Percentiles rank a stretch among this genome's conserved stretches.
Conservation (phyloP, 441 rosid species). For the Raphanus hybrid region DNA sequence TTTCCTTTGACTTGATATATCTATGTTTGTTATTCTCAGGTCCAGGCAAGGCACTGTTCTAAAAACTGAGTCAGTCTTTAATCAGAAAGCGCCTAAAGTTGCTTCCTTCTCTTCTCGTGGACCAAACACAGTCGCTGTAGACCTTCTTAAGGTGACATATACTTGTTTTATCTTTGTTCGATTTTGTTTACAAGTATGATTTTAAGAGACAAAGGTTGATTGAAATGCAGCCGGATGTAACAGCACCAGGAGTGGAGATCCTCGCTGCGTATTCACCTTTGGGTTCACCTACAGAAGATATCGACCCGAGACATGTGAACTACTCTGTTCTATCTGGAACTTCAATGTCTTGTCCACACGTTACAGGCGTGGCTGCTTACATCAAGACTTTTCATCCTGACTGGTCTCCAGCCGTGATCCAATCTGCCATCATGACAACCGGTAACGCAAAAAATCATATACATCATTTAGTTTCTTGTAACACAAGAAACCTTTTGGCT, state of each 20-base stretch:
- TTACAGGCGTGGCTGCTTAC: slow-evolving; percentile 54
- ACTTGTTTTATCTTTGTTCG: not conserved
- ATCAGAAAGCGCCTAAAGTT: slow-evolving; percentile 19
- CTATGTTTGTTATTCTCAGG: slow-evolving; percentile 36
- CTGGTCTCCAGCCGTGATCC: slow-evolving; percentile 64
- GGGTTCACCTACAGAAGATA: not conserved
- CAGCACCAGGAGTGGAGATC: slow-evolving; percentile 59
- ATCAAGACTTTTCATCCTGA: slow-evolving; percentile 52
- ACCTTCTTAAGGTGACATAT: not conserved
- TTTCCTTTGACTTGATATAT: not conserved
- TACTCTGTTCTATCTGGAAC: slow-evolving; percentile 49
- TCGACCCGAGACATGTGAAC: slow-evolving; percentile 27
- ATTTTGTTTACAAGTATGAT: not conserved
- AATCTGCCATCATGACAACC: slow-evolving; percentile 70
- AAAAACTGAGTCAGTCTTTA: slow-evolving; percentile 21
- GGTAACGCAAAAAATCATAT: slow-evolving; percentile 35
- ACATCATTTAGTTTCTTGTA: not conserved
- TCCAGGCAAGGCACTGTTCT: slow-evolving; percentile 39
- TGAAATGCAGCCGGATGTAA: slow-evolving; percentile 51
- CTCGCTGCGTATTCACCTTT: slow-evolving; percentile 50
- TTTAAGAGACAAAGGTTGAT: slow-evolving; percentile 11
- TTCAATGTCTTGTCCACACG: slow-evolving; percentile 68
- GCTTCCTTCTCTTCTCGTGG: slow-evolving; percentile 34
- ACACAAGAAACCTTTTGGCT: not conserved
- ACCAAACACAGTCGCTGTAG: not conserved